Conservation (phyloP, 352 stramenopile genomes). For the Paralagenidium karlingii region DNA sequence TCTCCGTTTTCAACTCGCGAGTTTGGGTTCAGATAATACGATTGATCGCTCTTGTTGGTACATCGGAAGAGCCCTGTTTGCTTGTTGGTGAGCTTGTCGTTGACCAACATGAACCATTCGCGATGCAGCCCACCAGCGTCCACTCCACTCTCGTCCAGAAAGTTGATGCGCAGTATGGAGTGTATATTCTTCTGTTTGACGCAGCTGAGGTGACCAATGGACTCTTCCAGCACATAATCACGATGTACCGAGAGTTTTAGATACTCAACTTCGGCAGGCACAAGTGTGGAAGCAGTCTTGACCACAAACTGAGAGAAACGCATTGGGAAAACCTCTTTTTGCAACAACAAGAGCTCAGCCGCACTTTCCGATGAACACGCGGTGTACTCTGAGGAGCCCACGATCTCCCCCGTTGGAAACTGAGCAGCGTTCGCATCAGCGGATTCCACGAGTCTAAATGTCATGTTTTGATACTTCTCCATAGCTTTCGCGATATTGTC, state of each 20-base stretch:
- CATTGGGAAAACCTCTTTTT: not conserved
- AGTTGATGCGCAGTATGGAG: constrained; percentile 70
- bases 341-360: constrained; percentile 2
- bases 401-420: no score
- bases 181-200: constrained; percentile 17
- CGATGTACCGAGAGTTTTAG: constrained; percentile 34
- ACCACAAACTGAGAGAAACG: constrained; percentile 51
- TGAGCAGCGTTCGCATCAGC: no score
- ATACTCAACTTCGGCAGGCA: constrained; percentile 53
- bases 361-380: no score
- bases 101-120: constrained; percentile 82
- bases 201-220: constrained; percentile 32
- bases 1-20: constrained; percentile 40
- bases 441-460: no score
- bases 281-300: constrained; percentile 34
- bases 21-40: constrained; percentile 52
- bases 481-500: no score
- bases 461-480: no score
- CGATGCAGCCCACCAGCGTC: constrained; percentile 76
- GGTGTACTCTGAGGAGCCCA: no score
- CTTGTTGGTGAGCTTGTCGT: constrained; percentile 32
- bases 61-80: constrained; percentile 36
- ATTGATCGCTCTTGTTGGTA: constrained; percentile 40
- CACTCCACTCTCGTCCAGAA: constrained; percentile 65
- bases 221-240: constrained; percentile 29